Base-by-base conservation (phyloP, 2,329 filamentous ascomycete species). In the Penicillium crustosum region DNA sequence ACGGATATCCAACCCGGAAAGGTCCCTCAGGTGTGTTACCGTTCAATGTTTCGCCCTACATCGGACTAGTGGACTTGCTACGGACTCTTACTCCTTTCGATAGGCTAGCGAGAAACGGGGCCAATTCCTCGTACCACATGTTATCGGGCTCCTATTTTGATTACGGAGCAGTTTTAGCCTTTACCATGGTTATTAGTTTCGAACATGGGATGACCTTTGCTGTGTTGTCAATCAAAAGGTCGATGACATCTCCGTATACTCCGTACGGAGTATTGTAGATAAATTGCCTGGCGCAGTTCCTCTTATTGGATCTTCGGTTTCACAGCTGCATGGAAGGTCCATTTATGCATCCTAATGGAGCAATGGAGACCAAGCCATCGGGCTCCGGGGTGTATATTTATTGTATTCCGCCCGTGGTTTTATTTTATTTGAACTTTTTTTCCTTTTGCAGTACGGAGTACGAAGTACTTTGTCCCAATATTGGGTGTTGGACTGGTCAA, bases 281-380 rank as follows among this genome's bases (percentile, higher is more conserved):
- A 31, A 39, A 53, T 41, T 42, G 25, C 35, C 21, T 45, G 9
- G 25, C 33, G 12, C 3, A 15, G 6, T 48, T 35, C 17, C 39
- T 54, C 19, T 61, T 41, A 60, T 58, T 60, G 54, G 60, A 38
- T 38, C 12, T 13, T 42, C 58, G 17, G 60, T 60, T 60, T 58
- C 55, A 61, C 52, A 55, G 39, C 53, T 56, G 58, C 55, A 55
- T 57, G 47, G 54, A 51, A 53, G 42, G 49, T 55, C 47, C 47
- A 41, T 60, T 60, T 39, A 60, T 61, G 59, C 57, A 53, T 43
- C 50, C 58, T 51, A 54, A 59, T 50, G 42, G 41, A 53, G 51
- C 35, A 35, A 53, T 53, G 27, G 54, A 35, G 23, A 25, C 6
- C 39, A 33, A 45, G 19, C 49, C 58, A 47, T 36, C 39, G 44